Evolutionary conservation across 2,329 filamentous ascomycete genomes (phyloP).

Genomic region (Clathrospora elynae): DNA sequence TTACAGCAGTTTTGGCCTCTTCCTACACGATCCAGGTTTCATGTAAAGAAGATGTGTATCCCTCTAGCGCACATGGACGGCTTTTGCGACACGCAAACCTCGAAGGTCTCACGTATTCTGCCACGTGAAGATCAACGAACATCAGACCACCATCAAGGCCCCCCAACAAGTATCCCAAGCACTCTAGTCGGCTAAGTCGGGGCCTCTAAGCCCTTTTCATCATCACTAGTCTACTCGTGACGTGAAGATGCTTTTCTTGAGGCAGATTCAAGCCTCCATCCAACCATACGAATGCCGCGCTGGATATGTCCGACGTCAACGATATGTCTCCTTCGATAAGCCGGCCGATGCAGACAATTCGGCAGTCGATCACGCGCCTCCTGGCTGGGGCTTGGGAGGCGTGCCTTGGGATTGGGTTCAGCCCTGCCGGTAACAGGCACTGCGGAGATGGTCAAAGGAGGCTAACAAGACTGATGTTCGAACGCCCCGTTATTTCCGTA

Average conservation of each 20-base stretch:
- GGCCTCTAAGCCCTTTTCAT: slow-evolving; percentile 10
- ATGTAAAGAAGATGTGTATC: neutral
- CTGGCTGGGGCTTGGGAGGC: slow-evolving; percentile 2
- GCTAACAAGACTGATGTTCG: slow-evolving; percentile 10
- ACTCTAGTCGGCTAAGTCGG: slow-evolving; percentile 30
- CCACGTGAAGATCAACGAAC: slow-evolving; percentile 22
- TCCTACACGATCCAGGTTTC: neutral
- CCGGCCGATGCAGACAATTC: slow-evolving; percentile 9
- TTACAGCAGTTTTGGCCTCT: neutral
- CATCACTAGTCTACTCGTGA: slow-evolving; percentile 25
- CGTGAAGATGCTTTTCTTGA: slow-evolving; percentile 19
- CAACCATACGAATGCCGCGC: slow-evolving; percentile 11
- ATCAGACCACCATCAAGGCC: slow-evolving; percentile 21
- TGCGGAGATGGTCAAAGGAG: slow-evolving; percentile 8
- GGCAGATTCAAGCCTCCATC: slow-evolving; percentile 20
- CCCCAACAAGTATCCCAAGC: slow-evolving; percentile 15
- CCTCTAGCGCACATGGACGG: neutral
- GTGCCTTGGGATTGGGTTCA: slow-evolving; percentile 5
- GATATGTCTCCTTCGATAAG: slow-evolving; percentile 10
- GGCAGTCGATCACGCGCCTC: slow-evolving; percentile 16
- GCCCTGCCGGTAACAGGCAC: slow-evolving; percentile 8
- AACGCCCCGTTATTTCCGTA: slow-evolving; percentile 15
- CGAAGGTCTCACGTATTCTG: slow-evolving; percentile 9
- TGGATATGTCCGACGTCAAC: slow-evolving; percentile 19
- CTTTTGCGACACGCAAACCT: neutral